Evolutionary conservation across 306 rosid species (phyloP).

Genomic region (Cicer bijugum): DNA sequence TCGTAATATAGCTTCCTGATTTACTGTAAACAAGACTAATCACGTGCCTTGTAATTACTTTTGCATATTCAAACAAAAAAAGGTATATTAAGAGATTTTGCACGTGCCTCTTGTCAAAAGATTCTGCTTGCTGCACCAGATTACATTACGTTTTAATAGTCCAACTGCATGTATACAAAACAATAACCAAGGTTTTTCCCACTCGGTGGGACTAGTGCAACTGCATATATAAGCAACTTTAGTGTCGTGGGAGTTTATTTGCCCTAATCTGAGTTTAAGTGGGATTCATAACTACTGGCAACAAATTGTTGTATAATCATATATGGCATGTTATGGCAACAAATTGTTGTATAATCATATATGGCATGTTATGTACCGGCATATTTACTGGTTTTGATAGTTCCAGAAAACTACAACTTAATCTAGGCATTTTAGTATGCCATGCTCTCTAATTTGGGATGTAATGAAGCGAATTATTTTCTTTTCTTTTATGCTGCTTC

Average conservation of each 20-base stretch:
- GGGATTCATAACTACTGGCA: neutral
- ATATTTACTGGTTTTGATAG: conserved; percentile 39
- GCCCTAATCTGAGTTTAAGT: conserved; percentile 8
- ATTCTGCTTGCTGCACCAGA: neutral
- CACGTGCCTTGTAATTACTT: conserved; percentile 5
- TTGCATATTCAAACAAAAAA: conserved; percentile 21
- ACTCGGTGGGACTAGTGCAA: neutral
- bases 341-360: conserved; percentile 15
- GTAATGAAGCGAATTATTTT: neutral
- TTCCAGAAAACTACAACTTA: conserved; percentile 34
- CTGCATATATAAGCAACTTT: neutral
- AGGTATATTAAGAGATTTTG: too few species aligned
- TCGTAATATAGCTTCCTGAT: neutral
- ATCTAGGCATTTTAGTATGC: conserved; percentile 3
- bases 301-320: conserved; percentile 9
- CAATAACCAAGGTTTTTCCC: neutral
- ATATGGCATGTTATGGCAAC: conserved; percentile 19
- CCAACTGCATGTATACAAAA: conserved; percentile 2
- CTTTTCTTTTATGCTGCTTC: neutral
- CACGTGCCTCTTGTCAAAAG: neutral
- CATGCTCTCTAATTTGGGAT: neutral
- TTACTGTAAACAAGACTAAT: conserved; percentile 15
- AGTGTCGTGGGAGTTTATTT: conserved; percentile 20
- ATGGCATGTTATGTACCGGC: neutral
- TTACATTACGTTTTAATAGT: neutral